Conservation (phyloP, 495 filamentous ascomycete species). For the Talaromyces borbonicus region DNA sequence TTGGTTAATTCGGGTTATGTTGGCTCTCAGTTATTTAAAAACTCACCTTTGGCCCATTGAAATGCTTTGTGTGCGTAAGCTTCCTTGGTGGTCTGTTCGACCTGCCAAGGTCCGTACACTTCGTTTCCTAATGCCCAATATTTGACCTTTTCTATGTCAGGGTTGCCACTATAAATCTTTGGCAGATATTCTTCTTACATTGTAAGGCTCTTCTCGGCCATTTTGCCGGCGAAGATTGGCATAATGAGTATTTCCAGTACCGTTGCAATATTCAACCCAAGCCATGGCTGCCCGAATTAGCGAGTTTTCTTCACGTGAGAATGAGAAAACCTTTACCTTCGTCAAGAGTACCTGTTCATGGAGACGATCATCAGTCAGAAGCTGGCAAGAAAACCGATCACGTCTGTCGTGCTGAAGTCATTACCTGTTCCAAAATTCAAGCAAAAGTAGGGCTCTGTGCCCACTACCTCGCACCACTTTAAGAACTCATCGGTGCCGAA, state of each 20-base stretch:
- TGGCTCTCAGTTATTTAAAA: too few species aligned
- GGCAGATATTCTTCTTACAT: constrained; percentile 24
- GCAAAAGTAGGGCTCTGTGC: constrained; percentile 62
- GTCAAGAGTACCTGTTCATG: constrained; percentile 50
- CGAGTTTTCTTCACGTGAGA: background rate
- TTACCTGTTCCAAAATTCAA: constrained; percentile 62
- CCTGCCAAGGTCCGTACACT: constrained; percentile 70
- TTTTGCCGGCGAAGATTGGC: constrained; percentile 66
- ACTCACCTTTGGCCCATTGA: constrained; percentile 62
- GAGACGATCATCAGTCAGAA: background rate
- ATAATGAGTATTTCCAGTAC: constrained; percentile 61
- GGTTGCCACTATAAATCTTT: constrained; percentile 3
- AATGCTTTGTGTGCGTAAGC: constrained; percentile 66
- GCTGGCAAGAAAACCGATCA: too few species aligned
- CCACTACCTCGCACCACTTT: constrained; percentile 61
- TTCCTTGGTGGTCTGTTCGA: constrained; percentile 63
- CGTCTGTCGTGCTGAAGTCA: too few species aligned
- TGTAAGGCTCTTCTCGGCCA: constrained; percentile 62
- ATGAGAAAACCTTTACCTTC: constrained; percentile 38
- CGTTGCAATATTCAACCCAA: constrained; percentile 79
- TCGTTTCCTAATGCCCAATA: constrained; percentile 68
- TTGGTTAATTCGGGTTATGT: too few species aligned
- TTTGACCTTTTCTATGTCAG: constrained; percentile 34
- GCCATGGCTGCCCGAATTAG: constrained; percentile 39
- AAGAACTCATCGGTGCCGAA: constrained; percentile 82